Base-by-base conservation (phyloP, 352 stramenopile species). In the Phytopythium helicoides region DNA sequence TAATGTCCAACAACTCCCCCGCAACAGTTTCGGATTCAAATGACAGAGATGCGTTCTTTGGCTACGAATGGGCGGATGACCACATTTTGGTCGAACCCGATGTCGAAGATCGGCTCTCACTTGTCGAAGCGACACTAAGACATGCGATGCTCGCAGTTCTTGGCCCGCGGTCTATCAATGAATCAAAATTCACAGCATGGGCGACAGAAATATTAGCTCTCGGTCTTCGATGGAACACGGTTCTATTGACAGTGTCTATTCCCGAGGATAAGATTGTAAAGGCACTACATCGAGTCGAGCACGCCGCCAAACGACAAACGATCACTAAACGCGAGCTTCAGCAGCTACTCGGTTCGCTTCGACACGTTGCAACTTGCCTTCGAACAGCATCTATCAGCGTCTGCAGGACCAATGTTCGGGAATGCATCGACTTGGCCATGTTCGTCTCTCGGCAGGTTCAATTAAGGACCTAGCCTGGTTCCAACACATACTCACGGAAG, bases 41-140 rank as follows among this genome's bases (percentile, higher is more conserved):
- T 0, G 67, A 68, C 23, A n/a, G 38, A 0, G 46, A 61, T 6
- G 31, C 45, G 1, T 67, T 68, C 28, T 71, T 63, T 18, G 23
- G 33, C 0, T 75, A 60, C 31, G 62, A 66, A 15, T 75, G 62
- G 66, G 53, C 68, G 1, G 66, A 71, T 22, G 66, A 66, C 35
- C 55, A 71, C 26, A 49, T 69, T 15, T 11, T 71, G 15, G 41
- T 75, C 4, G 66, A 71, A 38, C 2, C 35, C 5, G 47, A 63
- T 1, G 0, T 22, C 1, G 12, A 15, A n/a, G 18, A 56, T 16
- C 41, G 54, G 1, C 31, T 50, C 6, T 9, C 44, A 6, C 25
- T 52, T 2, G 60, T 60, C 1, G 41, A 52, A 25, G 40, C 47
- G 1, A 49, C 52, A 0, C 39, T 65, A 12, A 54, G 54, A 0